These are phyloP conservation scores for Boletus rubropictus DNA, from an alignment of 768 basidiomycete genomes.

Conservation along the genomic window DNA sequence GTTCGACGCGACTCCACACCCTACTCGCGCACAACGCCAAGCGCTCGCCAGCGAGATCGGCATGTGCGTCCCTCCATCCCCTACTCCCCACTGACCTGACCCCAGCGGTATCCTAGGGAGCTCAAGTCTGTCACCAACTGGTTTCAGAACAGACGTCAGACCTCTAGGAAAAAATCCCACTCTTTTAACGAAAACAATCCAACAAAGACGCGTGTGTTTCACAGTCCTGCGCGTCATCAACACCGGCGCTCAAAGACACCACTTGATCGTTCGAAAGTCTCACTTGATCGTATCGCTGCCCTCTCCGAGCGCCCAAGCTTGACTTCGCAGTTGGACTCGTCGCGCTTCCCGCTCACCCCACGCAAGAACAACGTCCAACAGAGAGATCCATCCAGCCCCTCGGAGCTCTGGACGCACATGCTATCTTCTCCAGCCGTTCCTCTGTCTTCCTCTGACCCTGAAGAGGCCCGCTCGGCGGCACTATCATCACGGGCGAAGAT, in stretches of 20 bases:
- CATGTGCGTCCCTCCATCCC: conserved; percentile 26
- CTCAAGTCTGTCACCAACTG: conserved; percentile 68
- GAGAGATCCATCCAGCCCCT: conserved; percentile 6
- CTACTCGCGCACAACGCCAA: conserved; percentile 39
- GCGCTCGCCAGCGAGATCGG: conserved; percentile 34
- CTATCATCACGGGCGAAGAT: conserved; percentile 34
- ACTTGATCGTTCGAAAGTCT: conserved; percentile 24
- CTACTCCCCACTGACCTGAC: conserved; percentile 3
- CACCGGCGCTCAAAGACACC: conserved; percentile 10
- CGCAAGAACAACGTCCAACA: conserved; percentile 16
- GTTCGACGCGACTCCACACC: conserved; percentile 36
- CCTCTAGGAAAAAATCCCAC: conserved; percentile 21
- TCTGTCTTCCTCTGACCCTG: conserved; percentile 16
- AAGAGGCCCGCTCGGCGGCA: conserved; percentile 23
- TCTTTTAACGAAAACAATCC: conserved; percentile 23
- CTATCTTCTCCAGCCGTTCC: conserved; percentile 24
- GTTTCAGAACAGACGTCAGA: conserved; percentile 81
- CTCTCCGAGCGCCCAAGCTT: conserved; percentile 27
- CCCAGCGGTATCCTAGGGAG: conserved; percentile 39
- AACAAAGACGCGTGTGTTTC: not conserved
- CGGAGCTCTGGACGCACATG: conserved; percentile 29
- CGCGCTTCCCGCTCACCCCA: conserved; percentile 24
- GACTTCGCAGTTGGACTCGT: conserved; percentile 5
- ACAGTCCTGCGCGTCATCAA: conserved; percentile 7
- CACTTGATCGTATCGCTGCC: conserved; percentile 28